Evolutionary conservation across 2,329 filamentous ascomycete genomes (phyloP), one percentile per base, ranked within the genome.

Genomic region (Trichoderma brevicompactum): DNA sequence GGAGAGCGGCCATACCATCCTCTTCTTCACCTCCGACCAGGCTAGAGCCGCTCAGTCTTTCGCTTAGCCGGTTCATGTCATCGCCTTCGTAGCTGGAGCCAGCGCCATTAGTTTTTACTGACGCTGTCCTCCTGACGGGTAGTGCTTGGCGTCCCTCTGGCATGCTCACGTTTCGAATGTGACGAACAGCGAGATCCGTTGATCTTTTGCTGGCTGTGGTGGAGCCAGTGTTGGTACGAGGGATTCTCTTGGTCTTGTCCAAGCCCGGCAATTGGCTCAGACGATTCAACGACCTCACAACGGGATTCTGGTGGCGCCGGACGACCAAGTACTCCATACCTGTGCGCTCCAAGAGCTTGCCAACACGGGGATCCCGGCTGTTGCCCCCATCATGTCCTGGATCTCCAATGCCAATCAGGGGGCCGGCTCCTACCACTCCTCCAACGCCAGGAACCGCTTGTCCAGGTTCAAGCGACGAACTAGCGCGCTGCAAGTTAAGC

Each of bases 281-380:
- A 3, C 79, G 77, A 46, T 76, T 76, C 17, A 92, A 77, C 0
- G 88, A 89, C 52, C 89, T 83, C 5, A 84, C 86, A 17, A 92
- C 82, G 0, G 90, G 89, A 70, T 91, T 90, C 71, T 91, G 88
- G 72, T 89, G 89, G 50, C 90, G 82, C 62, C 89, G 84, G 40
- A 92, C 88, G 8, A 91, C 89, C n/a, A 88, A 82, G 74, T 92
- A 92, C 72, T 92, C 89, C 76, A 90, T 85, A 15, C 87, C 87
- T 1, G 89, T 90, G 53, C 87, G 83, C 73, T 92, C 89, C 62
- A 92, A 83, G 55, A 89, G 82, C 73, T 86, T 85, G 70, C 83
- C 81, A 34, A 91, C 82, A 5, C 89, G 83, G 1, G 88, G 88
- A 71, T 91, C 88, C 15, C 83, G 78, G 53, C 82, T 79, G 66